These are phyloP conservation scores for Cyclocybe cylindracea DNA, from an alignment of 768 basidiomycete genomes.

Conservation along the genomic window DNA sequence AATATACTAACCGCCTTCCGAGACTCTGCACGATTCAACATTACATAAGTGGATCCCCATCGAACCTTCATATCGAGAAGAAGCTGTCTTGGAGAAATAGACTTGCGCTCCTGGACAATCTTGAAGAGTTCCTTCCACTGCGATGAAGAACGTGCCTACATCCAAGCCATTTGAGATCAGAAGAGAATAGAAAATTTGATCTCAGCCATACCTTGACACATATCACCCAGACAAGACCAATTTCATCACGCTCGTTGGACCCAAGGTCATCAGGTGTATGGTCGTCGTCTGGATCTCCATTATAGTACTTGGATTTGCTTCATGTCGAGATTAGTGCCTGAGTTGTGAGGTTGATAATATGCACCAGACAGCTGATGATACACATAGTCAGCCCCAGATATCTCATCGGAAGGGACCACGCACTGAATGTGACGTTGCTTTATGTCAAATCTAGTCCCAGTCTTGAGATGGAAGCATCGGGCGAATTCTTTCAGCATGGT, in stretches of 20 bases:
- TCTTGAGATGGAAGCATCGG: not conserved
- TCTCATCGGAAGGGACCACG: not conserved
- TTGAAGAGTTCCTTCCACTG: constrained; percentile 20
- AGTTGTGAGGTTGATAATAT: constrained; percentile 13
- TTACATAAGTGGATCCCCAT: constrained; percentile 19
- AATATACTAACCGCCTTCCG: constrained; percentile 3
- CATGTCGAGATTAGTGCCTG: constrained; percentile 13
- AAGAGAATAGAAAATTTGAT: not conserved
- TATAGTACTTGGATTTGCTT: constrained; percentile 13
- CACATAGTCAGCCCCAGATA: not conserved
- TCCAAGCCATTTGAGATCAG: not conserved
- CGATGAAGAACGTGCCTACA: constrained; percentile 16
- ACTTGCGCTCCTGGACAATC: constrained; percentile 4
- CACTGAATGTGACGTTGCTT: constrained; percentile 8
- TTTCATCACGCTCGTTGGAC: constrained; percentile 10
- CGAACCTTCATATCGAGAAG: constrained; percentile 21
- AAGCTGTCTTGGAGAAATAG: constrained; percentile 4
- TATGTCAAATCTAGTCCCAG: not conserved
- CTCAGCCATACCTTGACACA: constrained; percentile 5
- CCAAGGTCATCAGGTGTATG: not conserved
- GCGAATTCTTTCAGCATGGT: constrained; percentile 14
- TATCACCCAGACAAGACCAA: constrained; percentile 15
- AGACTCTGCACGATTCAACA: constrained; percentile 12
- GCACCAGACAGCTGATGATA: constrained; percentile 9
- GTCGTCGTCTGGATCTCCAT: not conserved